These are phyloP conservation scores for Prunus fruticosa DNA, from an alignment of 306 rosid genomes.

Conservation along the genomic window DNA sequence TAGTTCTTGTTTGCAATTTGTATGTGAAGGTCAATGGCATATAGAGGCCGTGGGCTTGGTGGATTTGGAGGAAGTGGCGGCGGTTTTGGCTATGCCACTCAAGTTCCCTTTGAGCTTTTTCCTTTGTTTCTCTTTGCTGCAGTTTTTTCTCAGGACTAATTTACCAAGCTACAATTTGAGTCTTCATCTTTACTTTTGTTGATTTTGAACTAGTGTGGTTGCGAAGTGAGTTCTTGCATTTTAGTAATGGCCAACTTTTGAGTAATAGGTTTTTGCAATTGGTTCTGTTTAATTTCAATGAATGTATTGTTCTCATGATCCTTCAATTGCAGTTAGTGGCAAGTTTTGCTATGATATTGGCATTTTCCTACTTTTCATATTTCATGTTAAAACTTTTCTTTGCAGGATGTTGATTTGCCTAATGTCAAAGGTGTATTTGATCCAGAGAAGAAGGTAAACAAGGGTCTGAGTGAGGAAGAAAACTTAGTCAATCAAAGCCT, in stretches of 20 bases:
- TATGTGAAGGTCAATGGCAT: slow-evolving; percentile 16
- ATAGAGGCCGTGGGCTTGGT: slow-evolving; percentile 29
- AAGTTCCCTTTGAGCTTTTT: slow-evolving; percentile 29
- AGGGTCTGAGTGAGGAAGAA: slow-evolving; percentile 4
- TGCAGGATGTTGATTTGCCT: slow-evolving; percentile 4
- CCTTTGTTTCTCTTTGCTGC: slow-evolving; percentile 23
- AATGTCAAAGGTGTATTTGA: neutral
- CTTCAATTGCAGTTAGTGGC: neutral
- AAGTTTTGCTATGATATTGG: neutral
- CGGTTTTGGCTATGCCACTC: slow-evolving; percentile 17
- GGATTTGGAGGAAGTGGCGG: slow-evolving; percentile 36
- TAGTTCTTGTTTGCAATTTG: neutral
- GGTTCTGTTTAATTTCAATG: neutral
- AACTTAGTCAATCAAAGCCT: neutral
- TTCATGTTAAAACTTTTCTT: neutral
- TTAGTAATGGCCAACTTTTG: too few species aligned
- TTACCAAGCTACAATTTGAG: neutral
- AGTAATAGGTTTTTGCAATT: neutral
- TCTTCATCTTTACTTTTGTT: neutral
- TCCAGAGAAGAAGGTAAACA: neutral
- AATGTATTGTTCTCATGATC: too few species aligned
- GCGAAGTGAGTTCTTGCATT: too few species aligned
- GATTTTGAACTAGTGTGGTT: too few species aligned
- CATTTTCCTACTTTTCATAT: neutral
- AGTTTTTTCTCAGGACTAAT: neutral